These are phyloP conservation scores for Pyricularia pennisetigena DNA, from an alignment of 2,329 filamentous ascomycete genomes.

Conservation along the genomic window DNA sequence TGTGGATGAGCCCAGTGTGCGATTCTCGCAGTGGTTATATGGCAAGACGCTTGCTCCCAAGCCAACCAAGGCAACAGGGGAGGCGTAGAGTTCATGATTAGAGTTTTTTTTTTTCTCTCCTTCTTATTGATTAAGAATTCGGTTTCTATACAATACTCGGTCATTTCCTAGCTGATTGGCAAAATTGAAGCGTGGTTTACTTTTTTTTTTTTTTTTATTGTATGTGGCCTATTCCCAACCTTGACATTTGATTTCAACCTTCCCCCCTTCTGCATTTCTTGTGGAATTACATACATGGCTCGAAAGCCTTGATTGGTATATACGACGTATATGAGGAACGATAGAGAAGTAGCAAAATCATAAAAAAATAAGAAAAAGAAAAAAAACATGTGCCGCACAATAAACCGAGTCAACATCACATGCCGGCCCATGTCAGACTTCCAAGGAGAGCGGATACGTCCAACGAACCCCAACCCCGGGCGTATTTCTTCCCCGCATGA, in stretches of 20 bases:
- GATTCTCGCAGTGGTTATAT: conserved; percentile 47
- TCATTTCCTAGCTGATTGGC: background rate
- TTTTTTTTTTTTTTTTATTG: background rate
- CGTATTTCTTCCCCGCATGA: background rate
- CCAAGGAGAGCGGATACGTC: background rate
- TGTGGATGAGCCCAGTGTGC: conserved; percentile 52
- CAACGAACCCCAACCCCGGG: background rate
- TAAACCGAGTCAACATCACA: background rate
- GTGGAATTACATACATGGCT: too few relatives aligned
- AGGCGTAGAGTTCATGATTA: background rate
- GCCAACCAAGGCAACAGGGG: background rate
- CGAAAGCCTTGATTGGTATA: background rate
- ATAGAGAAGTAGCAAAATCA: background rate
- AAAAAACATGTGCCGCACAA: background rate
- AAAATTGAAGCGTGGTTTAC: background rate
- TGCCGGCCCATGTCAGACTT: background rate
- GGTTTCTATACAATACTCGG: background rate
- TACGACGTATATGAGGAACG: background rate
- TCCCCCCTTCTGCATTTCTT: background rate
- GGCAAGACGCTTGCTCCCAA: conserved; percentile 17
- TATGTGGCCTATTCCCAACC: background rate
- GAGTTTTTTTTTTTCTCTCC: background rate
- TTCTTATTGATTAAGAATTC: background rate
- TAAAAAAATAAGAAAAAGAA: too few relatives aligned
- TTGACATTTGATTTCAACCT: background rate